phyloP scores from a whole-genome alignment of 768 basidiomycete species.

The Russula ochroleuca region DNA sequence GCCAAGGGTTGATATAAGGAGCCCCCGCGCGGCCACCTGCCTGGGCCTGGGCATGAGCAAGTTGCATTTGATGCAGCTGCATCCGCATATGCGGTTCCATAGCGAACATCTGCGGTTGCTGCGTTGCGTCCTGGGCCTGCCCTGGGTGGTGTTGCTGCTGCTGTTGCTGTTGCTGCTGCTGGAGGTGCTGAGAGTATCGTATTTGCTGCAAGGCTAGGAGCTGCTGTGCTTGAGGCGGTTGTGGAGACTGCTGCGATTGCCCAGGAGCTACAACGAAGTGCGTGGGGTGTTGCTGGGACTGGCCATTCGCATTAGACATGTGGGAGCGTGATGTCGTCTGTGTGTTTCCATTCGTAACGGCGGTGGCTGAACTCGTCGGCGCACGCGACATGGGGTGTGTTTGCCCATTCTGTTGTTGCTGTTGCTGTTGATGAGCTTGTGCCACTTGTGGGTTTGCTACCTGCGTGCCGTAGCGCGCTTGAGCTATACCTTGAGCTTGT shows the following conservation, averaged over 20 bases:
- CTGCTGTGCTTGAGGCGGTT: conserved; percentile 14
- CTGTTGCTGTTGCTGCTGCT: conserved; percentile 26
- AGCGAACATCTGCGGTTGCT: conserved; percentile 29
- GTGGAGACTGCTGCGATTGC: conserved; percentile 19
- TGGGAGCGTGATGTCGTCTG: conserved; percentile 24
- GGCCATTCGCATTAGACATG: conserved; percentile 23
- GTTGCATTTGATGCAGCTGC: conserved; percentile 23
- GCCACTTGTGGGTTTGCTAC: conserved; percentile 11
- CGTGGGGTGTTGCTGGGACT: conserved; percentile 27
- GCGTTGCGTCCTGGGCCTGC: conserved; percentile 29
- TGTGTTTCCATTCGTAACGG: conserved; percentile 13
- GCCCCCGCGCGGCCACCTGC: conserved; percentile 18
- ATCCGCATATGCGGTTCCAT: conserved; percentile 23
- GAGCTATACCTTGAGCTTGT: conserved; percentile 8
- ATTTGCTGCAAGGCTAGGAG: conserved; percentile 4
- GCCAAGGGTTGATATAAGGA: background rate
- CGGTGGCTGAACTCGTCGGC: conserved; percentile 18
- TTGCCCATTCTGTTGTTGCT: conserved; percentile 29
- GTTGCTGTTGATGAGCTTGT: conserved; percentile 30
- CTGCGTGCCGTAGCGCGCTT: conserved; percentile 20
- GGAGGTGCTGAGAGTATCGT: conserved; percentile 20
- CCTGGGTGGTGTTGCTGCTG: conserved; percentile 24
- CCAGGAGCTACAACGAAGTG: conserved; percentile 11
- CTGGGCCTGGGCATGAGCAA: conserved; percentile 17
- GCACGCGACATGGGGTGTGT: conserved; percentile 27